A percentile compares a stretch with the other conserved stretches of the same genome.
Conservation (phyloP, 2,329 filamentous ascomycete species). For the Ophiocordyceps camponoti-leonardi region DNA sequence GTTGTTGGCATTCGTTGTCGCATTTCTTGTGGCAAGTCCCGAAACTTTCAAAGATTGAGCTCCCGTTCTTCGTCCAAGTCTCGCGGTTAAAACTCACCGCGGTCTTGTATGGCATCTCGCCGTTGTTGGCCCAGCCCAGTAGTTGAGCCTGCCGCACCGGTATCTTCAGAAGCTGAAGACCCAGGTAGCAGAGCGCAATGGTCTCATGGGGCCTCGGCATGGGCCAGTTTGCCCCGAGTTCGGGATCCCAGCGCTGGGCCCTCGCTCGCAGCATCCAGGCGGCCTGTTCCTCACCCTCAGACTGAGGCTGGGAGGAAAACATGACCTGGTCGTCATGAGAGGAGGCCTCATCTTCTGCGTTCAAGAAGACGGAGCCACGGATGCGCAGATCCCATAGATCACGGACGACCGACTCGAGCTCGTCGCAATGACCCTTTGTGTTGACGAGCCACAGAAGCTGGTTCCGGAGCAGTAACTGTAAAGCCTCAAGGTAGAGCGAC, state of each 20-base stretch:
- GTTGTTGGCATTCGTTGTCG: conserved; percentile 42
- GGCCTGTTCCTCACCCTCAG: conserved; percentile 5
- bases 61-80: not conserved
- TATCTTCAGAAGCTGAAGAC: conserved; percentile 54
- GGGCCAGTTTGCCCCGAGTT: conserved; percentile 29
- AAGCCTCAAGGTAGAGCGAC: conserved; percentile 64
- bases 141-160: conserved; percentile 64
- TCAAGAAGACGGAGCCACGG: conserved; percentile 15
- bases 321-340: conserved; percentile 2
- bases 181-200: conserved; percentile 65
- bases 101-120: conserved; percentile 54
- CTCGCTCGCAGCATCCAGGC: conserved; percentile 13
- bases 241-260: conserved; percentile 25
- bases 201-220: conserved; percentile 58
- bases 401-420: conserved; percentile 63
- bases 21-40: conserved; percentile 45
- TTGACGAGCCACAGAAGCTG: conserved; percentile 61
- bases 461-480: conserved; percentile 71
- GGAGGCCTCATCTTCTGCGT: not conserved
- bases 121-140: conserved; percentile 45
- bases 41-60: conserved; percentile 21
- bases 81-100: conserved; percentile 28
- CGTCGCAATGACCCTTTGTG: conserved; percentile 45
- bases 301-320: conserved; percentile 21
- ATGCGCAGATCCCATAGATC: conserved; percentile 72